Evolutionary conservation across 106 monocot genomes (phyloP).

Genomic region (Chionographis japonica): DNA sequence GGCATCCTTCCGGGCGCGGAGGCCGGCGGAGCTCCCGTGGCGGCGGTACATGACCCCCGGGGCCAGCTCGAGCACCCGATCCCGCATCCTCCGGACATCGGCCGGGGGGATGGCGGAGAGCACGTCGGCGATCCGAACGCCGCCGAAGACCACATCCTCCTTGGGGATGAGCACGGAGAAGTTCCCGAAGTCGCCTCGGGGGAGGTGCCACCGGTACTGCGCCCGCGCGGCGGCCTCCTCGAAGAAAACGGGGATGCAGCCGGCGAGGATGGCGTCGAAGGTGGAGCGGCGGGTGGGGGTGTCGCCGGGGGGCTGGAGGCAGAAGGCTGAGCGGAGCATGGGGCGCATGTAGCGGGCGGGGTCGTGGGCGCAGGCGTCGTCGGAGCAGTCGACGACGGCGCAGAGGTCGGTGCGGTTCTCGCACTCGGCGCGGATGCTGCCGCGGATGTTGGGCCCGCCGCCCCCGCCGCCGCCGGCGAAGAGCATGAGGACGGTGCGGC

Average conservation of each 20-base stretch:
- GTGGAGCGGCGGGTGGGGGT: slow-evolving; percentile 72
- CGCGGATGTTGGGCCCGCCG: slow-evolving; percentile 61
- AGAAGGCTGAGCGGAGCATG: slow-evolving; percentile 80
- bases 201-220: slow-evolving; percentile 90
- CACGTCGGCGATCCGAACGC: slow-evolving; percentile 45
- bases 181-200: slow-evolving; percentile 30
- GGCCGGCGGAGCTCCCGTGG: slow-evolving; percentile 52
- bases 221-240: slow-evolving; percentile 58
- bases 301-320: slow-evolving; percentile 93
- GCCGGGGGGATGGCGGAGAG: slow-evolving; percentile 34
- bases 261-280: slow-evolving; percentile 85
- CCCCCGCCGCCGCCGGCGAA: slow-evolving; percentile 74
- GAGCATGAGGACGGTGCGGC: slow-evolving; percentile 50
- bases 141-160: slow-evolving; percentile 78
- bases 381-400: slow-evolving; percentile 83
- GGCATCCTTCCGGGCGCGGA: slow-evolving; percentile 62
- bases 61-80: slow-evolving; percentile 62
- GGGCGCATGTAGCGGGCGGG: slow-evolving; percentile 68
- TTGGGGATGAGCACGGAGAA: slow-evolving; percentile 81
- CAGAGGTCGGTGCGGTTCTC: slow-evolving; percentile 61
- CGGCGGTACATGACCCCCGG: slow-evolving; percentile 69
- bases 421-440: slow-evolving; percentile 69
- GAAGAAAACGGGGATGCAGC: slow-evolving; percentile 94
- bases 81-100: slow-evolving; percentile 63
- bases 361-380: slow-evolving; percentile 59